These are phyloP conservation scores for Seiridium unicorne DNA, from an alignment of 2,329 filamentous ascomycete species.

Conservation along the genomic window DNA sequence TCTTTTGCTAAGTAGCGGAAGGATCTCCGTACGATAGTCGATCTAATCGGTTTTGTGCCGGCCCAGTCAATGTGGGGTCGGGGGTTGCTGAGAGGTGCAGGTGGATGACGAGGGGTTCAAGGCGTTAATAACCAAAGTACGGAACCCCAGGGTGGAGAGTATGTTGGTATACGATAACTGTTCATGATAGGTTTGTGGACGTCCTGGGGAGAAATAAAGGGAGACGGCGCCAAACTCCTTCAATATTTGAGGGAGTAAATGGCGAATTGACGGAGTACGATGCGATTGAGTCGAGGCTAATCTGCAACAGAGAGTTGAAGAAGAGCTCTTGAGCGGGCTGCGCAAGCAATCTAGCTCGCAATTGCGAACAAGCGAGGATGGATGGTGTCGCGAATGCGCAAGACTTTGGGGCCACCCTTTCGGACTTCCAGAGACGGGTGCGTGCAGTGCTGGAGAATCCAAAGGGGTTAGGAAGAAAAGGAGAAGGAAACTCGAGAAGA, in stretches of 20 bases:
- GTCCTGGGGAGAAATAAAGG: constrained; percentile 20
- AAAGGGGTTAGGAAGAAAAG: background rate
- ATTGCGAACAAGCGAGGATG: constrained; percentile 4
- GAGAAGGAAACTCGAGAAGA: constrained; percentile 15
- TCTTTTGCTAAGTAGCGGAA: constrained; percentile 20
- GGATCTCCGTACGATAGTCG: constrained; percentile 16
- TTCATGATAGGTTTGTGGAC: constrained; percentile 42
- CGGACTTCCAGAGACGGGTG: constrained; percentile 1
- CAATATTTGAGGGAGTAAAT: background rate
- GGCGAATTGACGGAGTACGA: background rate
- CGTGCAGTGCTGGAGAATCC: background rate
- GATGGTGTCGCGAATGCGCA: background rate
- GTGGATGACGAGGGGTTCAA: constrained; percentile 26
- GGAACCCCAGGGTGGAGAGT: constrained; percentile 43
- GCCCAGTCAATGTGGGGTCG: constrained; percentile 14
- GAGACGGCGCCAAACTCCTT: constrained; percentile 24
- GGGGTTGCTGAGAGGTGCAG: constrained; percentile 8
- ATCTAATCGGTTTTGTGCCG: constrained; percentile 22
- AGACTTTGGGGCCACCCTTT: background rate
- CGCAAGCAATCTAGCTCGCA: background rate
- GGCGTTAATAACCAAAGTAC: constrained; percentile 41
- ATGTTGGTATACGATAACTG: constrained; percentile 36
- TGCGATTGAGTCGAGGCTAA: background rate
- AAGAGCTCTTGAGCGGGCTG: background rate
- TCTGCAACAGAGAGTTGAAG: background rate